phyloP scores from a whole-genome alignment of 805 yeast species.

The Cyberlindnera galapagoensis region DNA sequence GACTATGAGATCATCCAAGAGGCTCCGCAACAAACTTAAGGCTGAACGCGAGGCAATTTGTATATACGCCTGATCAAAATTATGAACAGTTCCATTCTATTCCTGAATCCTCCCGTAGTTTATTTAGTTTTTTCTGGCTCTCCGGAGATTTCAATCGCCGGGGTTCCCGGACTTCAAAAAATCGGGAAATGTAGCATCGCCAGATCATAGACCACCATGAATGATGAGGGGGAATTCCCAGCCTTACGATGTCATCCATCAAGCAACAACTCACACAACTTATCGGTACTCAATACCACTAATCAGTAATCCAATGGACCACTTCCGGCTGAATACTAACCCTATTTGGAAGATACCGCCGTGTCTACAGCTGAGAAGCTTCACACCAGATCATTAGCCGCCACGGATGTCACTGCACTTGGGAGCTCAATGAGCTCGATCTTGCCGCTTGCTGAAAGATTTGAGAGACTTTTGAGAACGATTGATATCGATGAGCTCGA shows the following conservation, averaged over 20 bases:
- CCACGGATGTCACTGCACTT: conserved; percentile 14
- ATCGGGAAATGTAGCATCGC: too few species aligned
- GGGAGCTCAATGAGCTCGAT: conserved; percentile 18
- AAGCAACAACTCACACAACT: conserved; percentile 16
- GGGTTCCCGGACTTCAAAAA: too few species aligned
- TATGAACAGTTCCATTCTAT: too few species aligned
- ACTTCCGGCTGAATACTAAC: not conserved
- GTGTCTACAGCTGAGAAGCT: conserved; percentile 9
- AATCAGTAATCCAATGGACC: not conserved
- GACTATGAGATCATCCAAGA: conserved; percentile 33
- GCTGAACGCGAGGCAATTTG: too few species aligned
- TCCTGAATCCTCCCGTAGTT: too few species aligned
- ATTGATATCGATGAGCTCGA: conserved; percentile 16
- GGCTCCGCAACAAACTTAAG: conserved; percentile 1
- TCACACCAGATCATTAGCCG: conserved; percentile 6
- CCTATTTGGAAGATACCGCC: conserved; percentile 12
- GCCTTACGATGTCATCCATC: conserved; percentile 14
- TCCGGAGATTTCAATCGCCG: too few species aligned
- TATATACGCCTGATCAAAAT: too few species aligned
- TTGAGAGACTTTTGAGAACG: conserved; percentile 24
- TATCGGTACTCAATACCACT: conserved; percentile 10
- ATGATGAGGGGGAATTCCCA: too few species aligned
- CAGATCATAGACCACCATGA: too few species aligned
- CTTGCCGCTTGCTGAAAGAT: conserved; percentile 28
- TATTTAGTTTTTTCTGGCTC: too few species aligned